A percentile compares a stretch with the other conserved stretches of the same genome.
phyloP scores from a whole-genome alignment of 805 yeast genomes.

The Maudiozyma saulgeensis region DNA sequence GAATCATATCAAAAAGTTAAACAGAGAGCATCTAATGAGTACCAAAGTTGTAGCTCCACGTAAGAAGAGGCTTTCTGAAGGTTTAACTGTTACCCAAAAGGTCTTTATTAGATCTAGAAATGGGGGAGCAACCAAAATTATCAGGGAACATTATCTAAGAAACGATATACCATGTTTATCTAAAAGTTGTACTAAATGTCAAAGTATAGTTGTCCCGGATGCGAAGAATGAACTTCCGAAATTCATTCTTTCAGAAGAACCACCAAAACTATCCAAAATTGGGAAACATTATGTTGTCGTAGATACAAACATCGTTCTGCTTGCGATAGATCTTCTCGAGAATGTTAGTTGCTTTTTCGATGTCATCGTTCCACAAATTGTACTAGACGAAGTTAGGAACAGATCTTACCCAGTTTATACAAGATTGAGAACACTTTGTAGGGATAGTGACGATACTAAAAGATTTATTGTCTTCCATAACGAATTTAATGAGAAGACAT shows the following conservation, averaged over 20 bases:
- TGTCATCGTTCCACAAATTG: conserved; percentile 92
- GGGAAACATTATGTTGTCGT: conserved; percentile 75
- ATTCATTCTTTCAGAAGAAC: conserved; percentile 56
- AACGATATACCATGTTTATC: conserved; percentile 90
- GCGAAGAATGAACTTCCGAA: conserved; percentile 58
- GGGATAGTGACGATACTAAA: conserved; percentile 47
- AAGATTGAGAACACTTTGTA: conserved; percentile 67
- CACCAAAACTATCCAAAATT: conserved; percentile 39
- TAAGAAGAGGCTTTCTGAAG: conserved; percentile 41
- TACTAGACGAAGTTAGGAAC: conserved; percentile 84
- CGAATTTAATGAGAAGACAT: conserved; percentile 73
- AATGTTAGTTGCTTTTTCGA: conserved; percentile 68
- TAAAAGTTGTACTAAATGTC: conserved; percentile 55
- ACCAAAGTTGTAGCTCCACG: conserved; percentile 9
- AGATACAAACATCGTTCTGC: conserved; percentile 82
- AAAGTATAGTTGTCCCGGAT: conserved; percentile 41
- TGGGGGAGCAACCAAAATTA: conserved; percentile 80
- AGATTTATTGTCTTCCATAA: conserved; percentile 88
- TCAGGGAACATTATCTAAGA: conserved; percentile 88
- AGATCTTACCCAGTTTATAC: conserved; percentile 81
- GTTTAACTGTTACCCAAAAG: conserved; percentile 66
- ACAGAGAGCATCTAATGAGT: conserved; percentile 7
- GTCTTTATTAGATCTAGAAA: conserved; percentile 85
- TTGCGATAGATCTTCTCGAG: conserved; percentile 85
- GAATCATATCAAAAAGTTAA: not conserved